Base-by-base conservation (phyloP, 768 basidiomycete species). In the Mycena galopus region DNA sequence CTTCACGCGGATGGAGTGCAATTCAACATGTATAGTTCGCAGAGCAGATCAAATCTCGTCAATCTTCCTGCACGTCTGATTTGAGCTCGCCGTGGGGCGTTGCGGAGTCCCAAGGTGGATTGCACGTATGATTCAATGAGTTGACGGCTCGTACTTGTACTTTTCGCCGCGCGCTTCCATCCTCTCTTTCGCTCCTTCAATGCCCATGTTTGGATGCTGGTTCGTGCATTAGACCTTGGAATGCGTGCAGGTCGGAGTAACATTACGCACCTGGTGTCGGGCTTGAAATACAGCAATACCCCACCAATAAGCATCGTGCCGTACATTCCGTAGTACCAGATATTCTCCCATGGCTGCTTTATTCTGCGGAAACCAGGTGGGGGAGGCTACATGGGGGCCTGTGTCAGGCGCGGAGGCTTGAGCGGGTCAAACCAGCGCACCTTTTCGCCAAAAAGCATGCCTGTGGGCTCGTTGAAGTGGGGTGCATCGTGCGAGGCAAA, bases 161-260 rank as follows among this genome's bases (percentile, higher is more conserved):
- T 92, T 90, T 85, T 97, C 96, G 60, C 94, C 96, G n/a, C 96
- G 90, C 16, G 93, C 95, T 78, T 96, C 95, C 94, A 98, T 95
- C 73, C 96, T 87, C 67, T 86, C 86, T 82, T 96, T 95, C 12
- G 96, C 96, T 82, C 96, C 74, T 92, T 88, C 79, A 96, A 83
- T 35, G 96, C 96, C 96, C 96, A 98, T 1, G 92, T 90, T 83
- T 96, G 93, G 83, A 98, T 94, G 80, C 96, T 98, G 77, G 39
- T 57, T 27, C 27, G 32, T 29, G 32, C 5, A 21, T 77, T 27
- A 71, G 59, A 33, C 32, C 14, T 11, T 33, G 17, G 29, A 27
- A 14, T 16, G 17, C 5, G 35, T 42, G 16, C 51, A 42, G 59
- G 39, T 42, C 60, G 10, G 17, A 44, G 30, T 4, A 7, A 57